phyloP scores from a whole-genome alignment of 2,329 filamentous ascomycete genomes.

The Thelonectria olida region DNA sequence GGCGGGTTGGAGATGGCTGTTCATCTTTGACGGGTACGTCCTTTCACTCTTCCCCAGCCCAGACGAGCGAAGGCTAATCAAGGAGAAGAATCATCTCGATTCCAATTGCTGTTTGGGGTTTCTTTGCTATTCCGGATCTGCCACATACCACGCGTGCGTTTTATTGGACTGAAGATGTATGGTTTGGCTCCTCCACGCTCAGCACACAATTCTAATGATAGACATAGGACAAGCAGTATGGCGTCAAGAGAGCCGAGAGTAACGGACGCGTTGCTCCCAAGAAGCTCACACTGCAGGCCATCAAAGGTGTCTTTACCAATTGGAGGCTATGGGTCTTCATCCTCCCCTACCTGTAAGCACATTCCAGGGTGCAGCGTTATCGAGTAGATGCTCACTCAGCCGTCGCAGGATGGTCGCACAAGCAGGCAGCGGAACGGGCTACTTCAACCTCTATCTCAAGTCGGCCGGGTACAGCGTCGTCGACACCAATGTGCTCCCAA shows the following conservation, averaged over 20 bases:
- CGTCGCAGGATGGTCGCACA: constrained; percentile 8
- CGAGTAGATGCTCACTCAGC: neutral
- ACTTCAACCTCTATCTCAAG: constrained; percentile 17
- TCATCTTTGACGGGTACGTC: constrained; percentile 45
- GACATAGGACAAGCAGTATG: constrained; percentile 18
- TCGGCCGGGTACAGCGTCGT: constrained; percentile 7
- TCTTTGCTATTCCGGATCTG: constrained; percentile 11
- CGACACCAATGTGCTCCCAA: constrained; percentile 1
- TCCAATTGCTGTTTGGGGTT: constrained; percentile 9
- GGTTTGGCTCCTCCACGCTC: neutral
- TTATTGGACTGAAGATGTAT: constrained; percentile 5
- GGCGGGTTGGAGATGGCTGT: constrained; percentile 51
- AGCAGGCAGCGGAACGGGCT: constrained; percentile 8
- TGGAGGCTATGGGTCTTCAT: constrained; percentile 14
- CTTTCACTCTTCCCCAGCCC: neutral
- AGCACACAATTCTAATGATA: neutral
- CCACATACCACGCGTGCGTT: constrained; percentile 9
- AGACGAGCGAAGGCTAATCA: neutral
- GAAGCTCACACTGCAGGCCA: constrained; percentile 5
- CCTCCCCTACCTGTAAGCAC: constrained; percentile 6
- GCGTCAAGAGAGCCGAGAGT: constrained; percentile 13
- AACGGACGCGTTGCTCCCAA: constrained; percentile 20
- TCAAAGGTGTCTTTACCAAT: constrained; percentile 3
- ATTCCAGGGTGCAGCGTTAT: neutral
- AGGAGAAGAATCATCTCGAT: constrained; percentile 6